Percentiles rank a stretch among this genome's conserved stretches.
Conservation (phyloP, 2,329 filamentous ascomycete species). For the Talaromyces verruculosus region DNA sequence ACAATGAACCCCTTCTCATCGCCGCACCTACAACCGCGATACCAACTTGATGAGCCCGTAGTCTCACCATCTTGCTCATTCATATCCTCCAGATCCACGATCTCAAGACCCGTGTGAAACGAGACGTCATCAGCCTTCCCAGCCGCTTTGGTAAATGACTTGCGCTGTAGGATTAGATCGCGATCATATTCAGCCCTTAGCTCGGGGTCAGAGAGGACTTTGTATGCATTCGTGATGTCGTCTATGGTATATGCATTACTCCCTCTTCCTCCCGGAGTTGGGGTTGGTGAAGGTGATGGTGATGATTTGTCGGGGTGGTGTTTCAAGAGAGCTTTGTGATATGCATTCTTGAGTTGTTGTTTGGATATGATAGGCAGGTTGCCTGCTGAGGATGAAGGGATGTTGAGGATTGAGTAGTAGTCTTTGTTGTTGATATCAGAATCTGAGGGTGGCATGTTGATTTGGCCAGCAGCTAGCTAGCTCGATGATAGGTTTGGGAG, state of each 20-base stretch:
- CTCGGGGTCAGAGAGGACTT: slow-evolving; percentile 49
- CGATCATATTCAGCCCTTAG: slow-evolving; percentile 53
- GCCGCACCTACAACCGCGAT: slow-evolving; percentile 58
- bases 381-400: slow-evolving; percentile 32
- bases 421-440: not conserved
- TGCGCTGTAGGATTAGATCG: slow-evolving; percentile 38
- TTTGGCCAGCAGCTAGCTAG: not conserved
- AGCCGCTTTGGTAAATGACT: slow-evolving; percentile 7
- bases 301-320: slow-evolving; percentile 60
- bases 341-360: slow-evolving; percentile 54
- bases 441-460: not conserved
- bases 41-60: slow-evolving; percentile 49
- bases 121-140: slow-evolving; percentile 30
- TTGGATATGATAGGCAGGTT: slow-evolving; percentile 31
- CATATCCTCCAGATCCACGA: slow-evolving; percentile 59
- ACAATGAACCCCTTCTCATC: slow-evolving; percentile 57
- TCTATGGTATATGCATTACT: slow-evolving; percentile 46
- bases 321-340: slow-evolving; percentile 56
- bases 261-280: not conserved
- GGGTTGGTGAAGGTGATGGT: not conserved
- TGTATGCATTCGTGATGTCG: slow-evolving; percentile 60
- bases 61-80: slow-evolving; percentile 41
- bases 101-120: slow-evolving; percentile 55
- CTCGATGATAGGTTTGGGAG: too few species aligned
- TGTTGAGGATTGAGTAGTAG: slow-evolving; percentile 42